Base-by-base conservation (phyloP, 495 filamentous ascomycete species). In the Cercophora samala region DNA sequence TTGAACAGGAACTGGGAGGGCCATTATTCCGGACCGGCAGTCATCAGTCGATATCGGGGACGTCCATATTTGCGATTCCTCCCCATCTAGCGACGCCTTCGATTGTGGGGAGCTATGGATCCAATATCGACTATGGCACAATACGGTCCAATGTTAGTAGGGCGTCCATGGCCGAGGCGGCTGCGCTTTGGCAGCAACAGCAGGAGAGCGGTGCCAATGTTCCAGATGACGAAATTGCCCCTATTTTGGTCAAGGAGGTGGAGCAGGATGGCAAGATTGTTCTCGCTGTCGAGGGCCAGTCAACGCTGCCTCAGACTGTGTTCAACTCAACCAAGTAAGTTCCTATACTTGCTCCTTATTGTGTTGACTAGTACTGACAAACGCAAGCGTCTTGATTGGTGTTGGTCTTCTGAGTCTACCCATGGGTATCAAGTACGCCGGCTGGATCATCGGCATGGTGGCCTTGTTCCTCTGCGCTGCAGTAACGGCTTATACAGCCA, bases 241-340 rank as follows among this genome's bases (percentile, higher is more conserved):
- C 92, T 1, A 82, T 99, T 60, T 75, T 97, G 23, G 88, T 97
- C 56, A 96, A 92, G 77, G 88, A 92, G 73, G 86, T 97, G 6
- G 89, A 96, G 75, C 91, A 95, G 72, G 93, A 96, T 75, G 95
- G 95, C 24, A 91, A 90, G 66, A 81, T 93, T 19, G 87, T 96
- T 26, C 83, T 90, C 72, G 84, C 93, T 25, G 87, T 98, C 6
- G 86, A 95, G 66, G 95, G 95, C 46, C 93, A 94, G 81, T 96
- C 91, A 11, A 99, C 95, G 2, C 80, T 97, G 29, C 93, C 94
- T 2, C 95, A 99, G 79, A 98, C 95, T 0, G 84, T 97, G 66
- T 97, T 99, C 80, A 99, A 99, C 75, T 95, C 92, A 18, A 93
- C 96, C 63, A 99, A 99, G 80, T 82, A 70, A 64, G 78, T 58